Evolutionary conservation across 768 basidiomycete genomes (phyloP), one percentile per base, ranked within the genome.

Genomic region (Favolaschia claudopus): DNA sequence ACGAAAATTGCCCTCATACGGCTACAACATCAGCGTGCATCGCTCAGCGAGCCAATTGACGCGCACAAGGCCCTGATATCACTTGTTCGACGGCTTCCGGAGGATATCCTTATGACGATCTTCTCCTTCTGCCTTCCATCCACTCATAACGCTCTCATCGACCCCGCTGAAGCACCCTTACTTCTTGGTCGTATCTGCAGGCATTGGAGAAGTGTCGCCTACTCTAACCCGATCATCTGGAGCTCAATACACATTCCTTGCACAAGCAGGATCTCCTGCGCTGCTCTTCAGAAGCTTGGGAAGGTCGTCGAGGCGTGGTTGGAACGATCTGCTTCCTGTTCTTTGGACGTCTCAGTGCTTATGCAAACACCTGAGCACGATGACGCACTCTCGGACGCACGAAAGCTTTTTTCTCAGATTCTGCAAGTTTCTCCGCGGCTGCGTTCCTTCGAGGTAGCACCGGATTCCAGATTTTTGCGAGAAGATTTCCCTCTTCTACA

Each of bases 121-220:
- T 56, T 56, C 28, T 1, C 25, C 25, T 29, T 33, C 2, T 56
- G 54, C 36, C 44, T 56, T 14, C 54, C 53, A 27, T 20, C n/a
- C 4, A 13, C 2, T 12, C 27, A 43, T 5, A 44, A 55, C 25
- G n/a, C 28, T 13, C 28, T 43, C 17, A 34, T 55, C 28, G 27
- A 25, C 24, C 40, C 53, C 1, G 1, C 20, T 2, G 40, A 55
- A 22, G 53, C 40, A 7, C 53, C 42, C 22, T 12, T 55, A 20
- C 43, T 55, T 20, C 42, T 55, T 15, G 40, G 39, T 8, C 53
- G 32, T 12, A 27, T 55, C 22, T 55, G 53, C 43, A 43, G 53
- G 20, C 28, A 27, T 27, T 55, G 53, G 53, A 19, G 42, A 27
- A 20, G 13, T 14, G 13, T 55, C 7, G n/a, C 43, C 22, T 22